Evolutionary conservation across 768 basidiomycete species (phyloP).

Genomic region (Pleurotus ostreatus): DNA sequence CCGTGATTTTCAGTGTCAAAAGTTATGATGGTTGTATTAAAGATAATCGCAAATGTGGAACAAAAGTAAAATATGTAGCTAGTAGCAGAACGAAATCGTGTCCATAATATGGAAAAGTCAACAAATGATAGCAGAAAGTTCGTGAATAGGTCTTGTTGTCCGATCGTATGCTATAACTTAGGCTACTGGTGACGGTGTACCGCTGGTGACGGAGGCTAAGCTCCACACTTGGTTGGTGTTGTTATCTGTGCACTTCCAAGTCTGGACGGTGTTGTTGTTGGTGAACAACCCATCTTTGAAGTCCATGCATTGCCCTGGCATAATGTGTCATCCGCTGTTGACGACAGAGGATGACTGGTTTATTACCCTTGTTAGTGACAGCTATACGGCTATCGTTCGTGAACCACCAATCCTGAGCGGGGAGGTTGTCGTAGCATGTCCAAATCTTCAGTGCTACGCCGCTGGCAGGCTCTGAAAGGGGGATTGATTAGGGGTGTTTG

Average conservation of each 20-base stretch:
- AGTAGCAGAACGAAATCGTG: too few relatives aligned
- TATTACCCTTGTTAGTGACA: neutral
- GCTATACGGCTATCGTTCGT: neutral
- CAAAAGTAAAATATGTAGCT: too few relatives aligned
- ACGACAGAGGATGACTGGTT: neutral
- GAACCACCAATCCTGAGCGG: neutral
- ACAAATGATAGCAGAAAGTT: too few relatives aligned
- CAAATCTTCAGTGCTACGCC: neutral
- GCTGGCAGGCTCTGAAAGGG: neutral
- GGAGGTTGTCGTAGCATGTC: neutral
- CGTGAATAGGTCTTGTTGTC: too few relatives aligned
- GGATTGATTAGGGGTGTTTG: neutral
- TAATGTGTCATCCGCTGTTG: neutral
- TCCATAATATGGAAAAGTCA: too few relatives aligned
- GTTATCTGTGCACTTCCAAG: neutral
- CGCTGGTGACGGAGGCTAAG: neutral
- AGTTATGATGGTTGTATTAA: too few relatives aligned
- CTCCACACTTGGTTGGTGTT: constrained; percentile 10
- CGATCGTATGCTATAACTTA: too few relatives aligned
- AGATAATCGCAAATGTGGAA: too few relatives aligned
- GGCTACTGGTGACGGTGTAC: too few relatives aligned
- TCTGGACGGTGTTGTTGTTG: neutral
- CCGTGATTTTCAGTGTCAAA: constrained; percentile 35
- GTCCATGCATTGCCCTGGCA: neutral
- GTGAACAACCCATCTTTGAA: neutral